phyloP scores from a whole-genome alignment of 2,329 filamentous ascomycete species.

The Davidsoniella virescens region DNA sequence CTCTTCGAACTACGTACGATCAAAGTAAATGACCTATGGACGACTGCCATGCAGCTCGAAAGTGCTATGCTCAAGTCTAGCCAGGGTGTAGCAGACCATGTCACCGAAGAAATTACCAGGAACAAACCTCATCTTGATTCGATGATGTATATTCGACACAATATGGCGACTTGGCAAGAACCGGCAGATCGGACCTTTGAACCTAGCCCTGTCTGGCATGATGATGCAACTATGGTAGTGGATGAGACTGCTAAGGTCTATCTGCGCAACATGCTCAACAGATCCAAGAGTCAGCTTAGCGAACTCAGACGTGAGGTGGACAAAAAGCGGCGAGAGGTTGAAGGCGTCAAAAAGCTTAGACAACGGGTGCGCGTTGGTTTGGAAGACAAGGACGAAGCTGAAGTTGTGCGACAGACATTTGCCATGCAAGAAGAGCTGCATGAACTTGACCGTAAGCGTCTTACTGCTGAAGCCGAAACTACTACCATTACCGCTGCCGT shows the following conservation, averaged over 20 bases:
- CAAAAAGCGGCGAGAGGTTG: slow-evolving; percentile 72
- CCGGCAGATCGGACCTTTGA: slow-evolving; percentile 77
- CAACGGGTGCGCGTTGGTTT: slow-evolving; percentile 65
- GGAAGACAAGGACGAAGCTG: slow-evolving; percentile 78
- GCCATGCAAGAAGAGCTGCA: slow-evolving; percentile 71
- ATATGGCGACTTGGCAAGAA: slow-evolving; percentile 67
- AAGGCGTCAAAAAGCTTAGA: slow-evolving; percentile 56
- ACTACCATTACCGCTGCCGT: slow-evolving; percentile 82
- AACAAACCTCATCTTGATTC: slow-evolving; percentile 84
- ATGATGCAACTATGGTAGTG: slow-evolving; percentile 71
- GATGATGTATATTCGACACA: slow-evolving; percentile 96
- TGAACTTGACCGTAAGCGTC: slow-evolving; percentile 62
- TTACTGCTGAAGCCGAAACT: slow-evolving; percentile 85
- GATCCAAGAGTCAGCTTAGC: slow-evolving; percentile 70
- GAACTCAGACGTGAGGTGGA: slow-evolving; percentile 73
- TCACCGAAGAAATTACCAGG: slow-evolving; percentile 66
- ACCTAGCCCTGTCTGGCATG: slow-evolving; percentile 91
- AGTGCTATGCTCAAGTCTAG: slow-evolving; percentile 61
- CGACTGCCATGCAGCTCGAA: slow-evolving; percentile 63
- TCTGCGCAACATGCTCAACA: slow-evolving; percentile 76
- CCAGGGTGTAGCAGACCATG: slow-evolving; percentile 51
- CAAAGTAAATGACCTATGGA: slow-evolving; percentile 78
- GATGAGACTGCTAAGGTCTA: slow-evolving; percentile 83
- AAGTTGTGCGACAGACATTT: slow-evolving; percentile 71
- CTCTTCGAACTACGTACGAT: slow-evolving; percentile 75